Conservation (phyloP, 306 rosid species). For the Rubus idaeus region DNA sequence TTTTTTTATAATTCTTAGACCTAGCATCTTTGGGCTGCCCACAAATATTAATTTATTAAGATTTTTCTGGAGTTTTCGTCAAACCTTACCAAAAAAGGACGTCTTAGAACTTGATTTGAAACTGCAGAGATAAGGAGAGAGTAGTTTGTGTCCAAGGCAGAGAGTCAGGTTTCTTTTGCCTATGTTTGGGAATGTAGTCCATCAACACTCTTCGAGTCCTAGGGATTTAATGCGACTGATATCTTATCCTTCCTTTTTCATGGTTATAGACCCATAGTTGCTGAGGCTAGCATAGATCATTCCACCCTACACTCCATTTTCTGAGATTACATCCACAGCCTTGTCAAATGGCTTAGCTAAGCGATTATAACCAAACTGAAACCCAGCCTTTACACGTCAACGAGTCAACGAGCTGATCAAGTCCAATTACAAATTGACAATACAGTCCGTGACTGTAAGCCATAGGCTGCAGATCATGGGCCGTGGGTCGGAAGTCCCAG, state of each 20-base stretch:
- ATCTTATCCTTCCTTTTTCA: background rate
- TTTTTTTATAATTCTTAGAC: background rate
- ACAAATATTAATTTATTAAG: background rate
- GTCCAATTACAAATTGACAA: background rate
- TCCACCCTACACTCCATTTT: background rate
- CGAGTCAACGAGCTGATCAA: background rate
- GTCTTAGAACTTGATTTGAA: background rate
- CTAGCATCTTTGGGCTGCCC: background rate
- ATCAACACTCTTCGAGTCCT: background rate
- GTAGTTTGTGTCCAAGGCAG: background rate
- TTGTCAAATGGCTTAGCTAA: background rate
- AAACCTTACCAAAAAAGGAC: background rate
- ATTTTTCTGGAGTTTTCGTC: background rate
- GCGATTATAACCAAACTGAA: background rate
- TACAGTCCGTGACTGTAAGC: no score
- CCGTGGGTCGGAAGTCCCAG: no score
- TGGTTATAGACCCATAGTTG: background rate
- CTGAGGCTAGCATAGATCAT: background rate
- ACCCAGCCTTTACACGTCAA: background rate
- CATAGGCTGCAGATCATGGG: no score
- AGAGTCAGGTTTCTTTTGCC: background rate
- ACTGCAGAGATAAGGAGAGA: background rate
- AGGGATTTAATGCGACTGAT: background rate
- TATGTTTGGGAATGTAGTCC: background rate
- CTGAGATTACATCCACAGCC: background rate